A percentile compares a stretch with the other conserved stretches of the same genome.
phyloP scores from a whole-genome alignment of 225 moss, liverwort and hornwort species.

The Climacium dendroides region DNA sequence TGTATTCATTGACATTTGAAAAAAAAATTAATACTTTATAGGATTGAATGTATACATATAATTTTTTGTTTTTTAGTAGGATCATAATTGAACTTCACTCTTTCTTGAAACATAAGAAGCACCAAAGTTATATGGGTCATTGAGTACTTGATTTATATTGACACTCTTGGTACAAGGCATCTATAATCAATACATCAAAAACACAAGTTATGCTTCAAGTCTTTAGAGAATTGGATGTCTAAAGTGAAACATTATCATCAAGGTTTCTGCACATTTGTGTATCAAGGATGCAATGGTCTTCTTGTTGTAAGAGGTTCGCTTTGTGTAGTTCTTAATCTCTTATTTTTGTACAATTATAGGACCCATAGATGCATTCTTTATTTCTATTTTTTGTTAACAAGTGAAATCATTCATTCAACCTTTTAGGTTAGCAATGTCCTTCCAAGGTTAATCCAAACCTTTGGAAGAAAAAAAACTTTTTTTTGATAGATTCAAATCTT shows the following conservation, averaged over 20 bases:
- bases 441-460: too few relatives aligned
- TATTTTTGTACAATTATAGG: too few relatives aligned
- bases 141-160: background rate
- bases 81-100: rapidly evolving
- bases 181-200: background rate
- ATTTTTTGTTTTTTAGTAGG: background rate
- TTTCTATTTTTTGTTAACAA: too few relatives aligned
- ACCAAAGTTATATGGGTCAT: background rate
- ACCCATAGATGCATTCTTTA: too few relatives aligned
- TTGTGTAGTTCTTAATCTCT: background rate
- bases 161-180: rapidly evolving
- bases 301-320: background rate
- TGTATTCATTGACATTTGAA: background rate
- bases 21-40: background rate
- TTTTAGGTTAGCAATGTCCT: too few relatives aligned
- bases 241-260: background rate
- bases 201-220: background rate
- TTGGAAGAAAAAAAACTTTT: too few relatives aligned
- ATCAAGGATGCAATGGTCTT: background rate
- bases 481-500: background rate
- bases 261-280: background rate
- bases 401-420: background rate
- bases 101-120: background rate
- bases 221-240: background rate
- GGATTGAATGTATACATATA: background rate